A percentile compares a stretch with the other conserved stretches of the same genome.
phyloP scores from a whole-genome alignment of 1,284 basidiomycete genomes.

The Cryptococcus floricola region DNA sequence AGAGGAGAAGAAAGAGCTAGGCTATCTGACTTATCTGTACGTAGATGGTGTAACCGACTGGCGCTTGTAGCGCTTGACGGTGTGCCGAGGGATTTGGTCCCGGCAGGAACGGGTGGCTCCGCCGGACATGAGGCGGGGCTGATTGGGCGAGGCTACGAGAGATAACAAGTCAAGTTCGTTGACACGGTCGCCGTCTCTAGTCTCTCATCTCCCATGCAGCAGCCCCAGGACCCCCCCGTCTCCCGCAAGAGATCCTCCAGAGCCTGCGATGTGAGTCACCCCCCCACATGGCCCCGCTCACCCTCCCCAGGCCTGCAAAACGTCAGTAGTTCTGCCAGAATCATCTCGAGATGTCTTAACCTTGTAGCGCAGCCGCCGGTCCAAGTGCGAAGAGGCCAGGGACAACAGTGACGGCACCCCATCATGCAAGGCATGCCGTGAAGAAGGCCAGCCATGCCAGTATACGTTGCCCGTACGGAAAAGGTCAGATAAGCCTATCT shows the following conservation, averaged over 20 bases:
- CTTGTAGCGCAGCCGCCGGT: slow-evolving; percentile 17
- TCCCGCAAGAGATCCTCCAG: slow-evolving; percentile 18
- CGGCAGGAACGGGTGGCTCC: no score
- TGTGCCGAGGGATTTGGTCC: no score
- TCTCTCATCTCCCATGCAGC: no score
- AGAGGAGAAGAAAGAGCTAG: neutral
- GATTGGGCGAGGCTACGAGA: no score
- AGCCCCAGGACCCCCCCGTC: no score
- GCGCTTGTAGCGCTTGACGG: no score
- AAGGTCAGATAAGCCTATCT: slow-evolving; percentile 15
- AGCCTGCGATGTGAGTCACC: slow-evolving; percentile 25
- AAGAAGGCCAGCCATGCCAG: slow-evolving; percentile 19
- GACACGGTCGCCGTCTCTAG: no score
- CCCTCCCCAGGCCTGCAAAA: neutral
- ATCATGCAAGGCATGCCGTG: slow-evolving; percentile 25
- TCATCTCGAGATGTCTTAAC: neutral
- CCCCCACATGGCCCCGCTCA: neutral
- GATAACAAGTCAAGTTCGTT: no score
- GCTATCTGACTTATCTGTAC: neutral
- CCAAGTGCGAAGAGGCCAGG: slow-evolving; percentile 24
- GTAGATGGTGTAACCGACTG: neutral
- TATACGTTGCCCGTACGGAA: slow-evolving; percentile 29
- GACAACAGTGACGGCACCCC: slow-evolving; percentile 3
- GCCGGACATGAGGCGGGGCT: no score
- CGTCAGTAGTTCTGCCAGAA: neutral